Evolutionary conservation across 192 early-diverging fungal species (phyloP), one percentile per base, ranked within the genome.

Genomic region (Backusella mclennaniae): DNA sequence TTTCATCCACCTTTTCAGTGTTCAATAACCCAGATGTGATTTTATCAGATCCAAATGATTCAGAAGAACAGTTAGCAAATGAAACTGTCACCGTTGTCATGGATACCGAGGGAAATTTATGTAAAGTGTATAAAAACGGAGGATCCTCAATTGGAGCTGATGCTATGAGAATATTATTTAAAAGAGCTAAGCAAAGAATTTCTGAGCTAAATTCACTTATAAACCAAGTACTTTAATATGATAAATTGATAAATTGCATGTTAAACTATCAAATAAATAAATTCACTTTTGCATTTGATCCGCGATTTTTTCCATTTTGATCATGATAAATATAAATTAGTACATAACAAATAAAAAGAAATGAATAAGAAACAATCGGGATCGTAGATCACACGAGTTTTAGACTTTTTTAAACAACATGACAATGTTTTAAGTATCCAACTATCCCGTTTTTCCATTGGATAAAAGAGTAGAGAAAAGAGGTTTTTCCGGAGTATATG

Each of bases 21-120:
- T 92, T 93, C 71, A 86, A 91, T 75, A 84, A 84, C 73, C 84
- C 79, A 19, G 79, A 85, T 46, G 77, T 74, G 4, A 53, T 80
- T 38, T 66, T 95, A 67, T 86, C 89, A 9, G 94, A 95, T 84
- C 93, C 93, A 5, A 92, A 89, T 44, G 85, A 88, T 67, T 87
- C 90, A 36, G 94, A 94, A 83, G 91, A 93, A 75, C 81, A 80
- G 0, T 79, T 94, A 12, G 72, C 86, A 29, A 79, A 85, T 29
- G 87, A 90, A 15, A 69, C 70, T 31, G 68, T 93, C 8, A 89
- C 89, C 0, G 69, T 94, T 1, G 85, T 91, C 11, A 69, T 90
- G 14, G 92, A 94, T 73, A 85, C 89, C 68, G 46, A 77, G 0
- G 90, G 90, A n/a, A 74, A 80, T 35, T 36, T 92, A 66, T 86